Percentiles rank a stretch among this genome's conserved stretches.
phyloP scores from a whole-genome alignment of 495 filamentous ascomycete species.

The Tuber umbilicatum region DNA sequence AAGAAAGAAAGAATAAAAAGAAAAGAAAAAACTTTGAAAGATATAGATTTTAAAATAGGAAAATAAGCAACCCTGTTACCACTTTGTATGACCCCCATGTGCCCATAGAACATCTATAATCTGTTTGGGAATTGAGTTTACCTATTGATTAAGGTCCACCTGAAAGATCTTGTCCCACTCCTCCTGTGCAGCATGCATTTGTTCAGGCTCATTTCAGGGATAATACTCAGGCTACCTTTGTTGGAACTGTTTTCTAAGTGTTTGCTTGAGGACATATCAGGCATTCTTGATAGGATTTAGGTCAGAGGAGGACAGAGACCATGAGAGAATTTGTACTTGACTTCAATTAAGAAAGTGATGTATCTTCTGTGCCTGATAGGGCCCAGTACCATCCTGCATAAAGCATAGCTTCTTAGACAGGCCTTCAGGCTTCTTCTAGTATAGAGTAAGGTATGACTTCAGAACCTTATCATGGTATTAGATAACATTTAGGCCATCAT shows the following conservation, averaged over 20 bases:
- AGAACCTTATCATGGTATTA: conserved; percentile 10
- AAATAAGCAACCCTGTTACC: neutral
- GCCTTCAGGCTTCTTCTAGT: neutral
- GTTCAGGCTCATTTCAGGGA: neutral
- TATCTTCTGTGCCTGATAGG: neutral
- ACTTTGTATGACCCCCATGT: conserved; percentile 14
- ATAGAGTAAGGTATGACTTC: conserved; percentile 1
- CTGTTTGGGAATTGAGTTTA: conserved; percentile 10
- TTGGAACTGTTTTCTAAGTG: conserved; percentile 5
- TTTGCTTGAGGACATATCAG: conserved; percentile 17
- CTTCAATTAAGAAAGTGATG: neutral
- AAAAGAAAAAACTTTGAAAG: too few relatives aligned
- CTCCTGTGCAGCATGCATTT: conserved; percentile 3
- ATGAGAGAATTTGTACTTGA: neutral
- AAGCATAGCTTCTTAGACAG: neutral
- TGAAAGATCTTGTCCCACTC: conserved; percentile 2
- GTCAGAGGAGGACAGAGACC: conserved; percentile 5
- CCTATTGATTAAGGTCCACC: conserved; percentile 1
- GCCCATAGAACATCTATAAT: conserved; percentile 9
- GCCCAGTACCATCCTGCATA: conserved; percentile 8
- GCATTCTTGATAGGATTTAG: conserved; percentile 5
- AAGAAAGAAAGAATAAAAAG: too few relatives aligned
- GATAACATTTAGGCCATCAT: neutral
- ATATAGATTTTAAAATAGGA: too few relatives aligned
- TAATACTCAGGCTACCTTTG: neutral